Percentiles rank a stretch among this genome's conserved stretches.
These are phyloP conservation scores for Paratrimastix pyriformis DNA, from an alignment of 78 protist species.

Conservation along the genomic window DNA sequence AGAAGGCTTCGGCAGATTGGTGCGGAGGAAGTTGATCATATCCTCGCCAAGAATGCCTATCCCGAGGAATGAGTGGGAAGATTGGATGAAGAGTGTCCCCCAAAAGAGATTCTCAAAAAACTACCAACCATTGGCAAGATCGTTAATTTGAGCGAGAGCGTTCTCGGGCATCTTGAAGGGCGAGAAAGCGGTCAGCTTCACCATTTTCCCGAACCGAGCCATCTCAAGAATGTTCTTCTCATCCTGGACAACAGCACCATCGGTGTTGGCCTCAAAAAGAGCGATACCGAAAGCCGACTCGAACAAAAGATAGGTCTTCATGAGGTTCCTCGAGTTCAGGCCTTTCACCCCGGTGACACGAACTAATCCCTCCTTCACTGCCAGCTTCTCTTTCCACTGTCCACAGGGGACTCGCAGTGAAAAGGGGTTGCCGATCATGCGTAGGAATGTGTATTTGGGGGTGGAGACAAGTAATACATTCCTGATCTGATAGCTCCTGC, in stretches of 20 bases:
- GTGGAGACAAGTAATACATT: no score
- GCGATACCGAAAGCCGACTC: constrained; percentile 81
- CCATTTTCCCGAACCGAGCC: constrained; percentile 43
- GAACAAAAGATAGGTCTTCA: constrained; percentile 57
- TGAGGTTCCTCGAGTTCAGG: no score
- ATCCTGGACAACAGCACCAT: not conserved
- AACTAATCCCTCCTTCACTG: no score
- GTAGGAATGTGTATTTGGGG: no score
- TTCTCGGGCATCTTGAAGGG: constrained; percentile 78
- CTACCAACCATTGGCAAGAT: constrained; percentile 64
- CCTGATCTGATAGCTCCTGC: no score
- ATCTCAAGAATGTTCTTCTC: constrained; percentile 53
- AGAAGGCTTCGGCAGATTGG: constrained; percentile 33
- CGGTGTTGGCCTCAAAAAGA: constrained; percentile 52
- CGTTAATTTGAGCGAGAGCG: constrained; percentile 74
- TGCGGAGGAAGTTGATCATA: constrained; percentile 50
- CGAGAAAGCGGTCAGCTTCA: constrained; percentile 48
- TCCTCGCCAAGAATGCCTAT: constrained; percentile 19
- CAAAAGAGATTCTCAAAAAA: not conserved
- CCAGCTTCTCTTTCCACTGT: no score
- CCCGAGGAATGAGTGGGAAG: not conserved
- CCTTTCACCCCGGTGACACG: no score
- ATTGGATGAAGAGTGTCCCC: not conserved
- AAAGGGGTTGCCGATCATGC: no score
- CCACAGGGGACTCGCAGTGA: no score